Conservation (phyloP, 73 alveolate species). For the Stentor roeselii region DNA sequence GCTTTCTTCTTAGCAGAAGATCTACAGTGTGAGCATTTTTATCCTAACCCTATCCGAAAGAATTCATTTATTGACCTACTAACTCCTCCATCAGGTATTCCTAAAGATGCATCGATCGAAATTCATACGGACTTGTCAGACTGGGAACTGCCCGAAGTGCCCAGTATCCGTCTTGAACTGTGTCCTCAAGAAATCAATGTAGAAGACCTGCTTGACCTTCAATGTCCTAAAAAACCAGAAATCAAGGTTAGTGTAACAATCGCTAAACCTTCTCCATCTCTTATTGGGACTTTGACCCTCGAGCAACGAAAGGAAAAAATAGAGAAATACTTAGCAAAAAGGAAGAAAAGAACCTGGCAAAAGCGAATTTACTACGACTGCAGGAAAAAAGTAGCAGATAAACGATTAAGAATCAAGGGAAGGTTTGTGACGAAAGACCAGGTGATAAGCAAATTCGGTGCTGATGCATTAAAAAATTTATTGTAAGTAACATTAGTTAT, state of each 20-base stretch:
- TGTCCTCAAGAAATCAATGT: neutral
- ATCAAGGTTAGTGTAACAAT: neutral
- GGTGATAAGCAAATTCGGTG: neutral
- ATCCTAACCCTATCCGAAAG: neutral
- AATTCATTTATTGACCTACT: neutral
- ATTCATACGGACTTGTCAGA: neutral
- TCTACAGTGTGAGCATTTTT: no score
- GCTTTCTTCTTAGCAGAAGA: no score
- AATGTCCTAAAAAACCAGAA: neutral
- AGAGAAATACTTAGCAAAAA: conserved; percentile 45
- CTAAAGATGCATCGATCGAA: neutral
- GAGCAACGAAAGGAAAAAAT: conserved; percentile 27
- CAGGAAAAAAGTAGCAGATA: conserved; percentile 50
- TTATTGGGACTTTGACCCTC: neutral
- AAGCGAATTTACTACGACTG: conserved; percentile 39
- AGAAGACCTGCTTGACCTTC: neutral
- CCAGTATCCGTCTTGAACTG: neutral
- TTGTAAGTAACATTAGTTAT: neutral
- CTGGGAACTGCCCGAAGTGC: neutral
- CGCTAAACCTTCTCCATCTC: no score
- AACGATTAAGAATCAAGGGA: conserved; percentile 40
- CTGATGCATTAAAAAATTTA: neutral
- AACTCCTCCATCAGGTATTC: neutral
- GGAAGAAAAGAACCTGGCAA: conserved; percentile 44
- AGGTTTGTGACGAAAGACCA: conserved; percentile 33